Conservation (phyloP, 2,329 filamentous ascomycete genomes). For the Penicillium hesseltinei region DNA sequence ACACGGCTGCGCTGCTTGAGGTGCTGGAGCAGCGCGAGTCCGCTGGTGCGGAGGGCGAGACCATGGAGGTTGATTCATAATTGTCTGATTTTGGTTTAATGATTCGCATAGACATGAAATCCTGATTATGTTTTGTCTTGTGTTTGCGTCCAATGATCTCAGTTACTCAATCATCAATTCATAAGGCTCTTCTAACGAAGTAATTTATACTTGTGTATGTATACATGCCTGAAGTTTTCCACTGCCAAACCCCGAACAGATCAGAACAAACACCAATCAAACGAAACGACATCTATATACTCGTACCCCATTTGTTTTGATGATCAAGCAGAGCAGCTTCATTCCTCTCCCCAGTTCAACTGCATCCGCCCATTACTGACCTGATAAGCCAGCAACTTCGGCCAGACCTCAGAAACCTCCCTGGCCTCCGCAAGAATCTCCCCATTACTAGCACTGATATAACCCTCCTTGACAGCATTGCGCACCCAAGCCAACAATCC, state of each 20-base stretch:
- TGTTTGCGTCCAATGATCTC: conserved; percentile 3
- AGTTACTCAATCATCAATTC: conserved; percentile 9
- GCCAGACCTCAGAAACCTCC: conserved; percentile 69
- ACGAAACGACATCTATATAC: background rate
- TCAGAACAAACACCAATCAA: background rate
- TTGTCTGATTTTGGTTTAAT: conserved; percentile 25
- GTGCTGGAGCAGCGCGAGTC: conserved; percentile 53
- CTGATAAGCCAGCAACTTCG: conserved; percentile 69
- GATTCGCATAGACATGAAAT: conserved; percentile 34
- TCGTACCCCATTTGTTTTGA: background rate
- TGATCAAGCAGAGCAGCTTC: conserved; percentile 19
- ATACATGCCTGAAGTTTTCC: background rate
- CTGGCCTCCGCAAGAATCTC: conserved; percentile 76
- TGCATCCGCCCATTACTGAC: conserved; percentile 73
- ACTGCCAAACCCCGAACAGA: background rate
- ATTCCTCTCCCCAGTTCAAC: conserved; percentile 74
- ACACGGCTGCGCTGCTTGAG: conserved; percentile 83
- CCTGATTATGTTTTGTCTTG: conserved; percentile 20
- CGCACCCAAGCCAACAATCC: conserved; percentile 79
- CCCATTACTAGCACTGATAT: conserved; percentile 68
- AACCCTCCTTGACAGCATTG: conserved; percentile 71
- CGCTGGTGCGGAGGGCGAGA: conserved; percentile 45
- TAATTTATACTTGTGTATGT: background rate
- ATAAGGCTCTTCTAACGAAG: conserved; percentile 1
- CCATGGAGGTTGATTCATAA: conserved; percentile 59